Base-by-base conservation (phyloP, 2,329 filamentous ascomycete species). In the Xenosphaeropsis pyriputrescens region DNA sequence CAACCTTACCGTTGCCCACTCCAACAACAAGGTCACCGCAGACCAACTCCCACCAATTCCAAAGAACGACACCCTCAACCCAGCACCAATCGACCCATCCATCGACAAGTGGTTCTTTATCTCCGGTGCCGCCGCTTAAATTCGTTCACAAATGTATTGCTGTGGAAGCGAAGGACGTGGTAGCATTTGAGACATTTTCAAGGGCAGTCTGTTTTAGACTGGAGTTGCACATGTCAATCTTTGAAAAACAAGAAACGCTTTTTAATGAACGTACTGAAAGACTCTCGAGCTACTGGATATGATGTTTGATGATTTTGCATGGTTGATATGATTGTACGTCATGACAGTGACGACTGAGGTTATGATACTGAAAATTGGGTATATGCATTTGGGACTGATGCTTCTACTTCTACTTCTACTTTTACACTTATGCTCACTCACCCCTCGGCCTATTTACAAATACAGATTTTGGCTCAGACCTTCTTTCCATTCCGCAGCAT, bases 81-180 rank as follows among this genome's bases (percentile, higher is more conserved):
- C 91, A 43, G 89, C 80, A 48, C 88, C 89, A 57, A 94, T 98
- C 53, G 91, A 98, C 59, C 74, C 77, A 59, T 93, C 80, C 64
- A 94, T 96, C 58, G 91, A 98, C 77, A 98, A 98, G 79, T 98
- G 91, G 91, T 98, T 98, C 82, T 98, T 96, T 78, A 98, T 98
- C 66, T 36, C 35, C 5, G 35, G 35, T 29, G 35, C 35, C 22
- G 35, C 35, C n/a, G 22, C 18, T 29, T 36, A 36, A 22, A 36
- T 16, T 26, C 22, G 22, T 26, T 26, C 22, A 9, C 22, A 26
- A 26, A 26, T 26, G 22, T 11, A 26, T 26, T 26, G 4, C 33
- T 18, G 18, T 22, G 18, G 3, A 13, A 35, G 33, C 33, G n/a
- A 19, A 35, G 2, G 7, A 16, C 14, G 33, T 15, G 5, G 33